Base-by-base conservation (phyloP, 2,329 filamentous ascomycete genomes). In the Epichloe gansuensis region DNA sequence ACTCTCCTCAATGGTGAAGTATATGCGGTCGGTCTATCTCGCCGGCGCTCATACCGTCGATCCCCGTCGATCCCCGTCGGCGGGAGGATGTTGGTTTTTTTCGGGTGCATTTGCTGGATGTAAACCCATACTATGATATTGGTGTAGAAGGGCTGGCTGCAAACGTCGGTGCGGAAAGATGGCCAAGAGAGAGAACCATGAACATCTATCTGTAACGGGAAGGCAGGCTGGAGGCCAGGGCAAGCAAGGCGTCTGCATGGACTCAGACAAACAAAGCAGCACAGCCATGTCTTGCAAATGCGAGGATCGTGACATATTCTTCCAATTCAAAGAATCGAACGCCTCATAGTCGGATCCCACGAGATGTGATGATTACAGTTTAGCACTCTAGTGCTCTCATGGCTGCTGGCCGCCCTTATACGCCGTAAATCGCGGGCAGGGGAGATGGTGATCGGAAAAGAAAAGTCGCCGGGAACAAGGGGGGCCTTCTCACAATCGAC, bases 61-160 rank as follows among this genome's bases (percentile, higher is more conserved):
- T 53, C 12, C 51, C 46, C 51, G 4, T 45, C 13, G 34, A 41
- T 53, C 12, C 51, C 51, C 41, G 51, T 46, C 0, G 51, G 46
- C 46, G 51, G 51, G 6, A 53, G 37, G 17, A 53, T 53, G 13
- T 53, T 53, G 51, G 51, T 53, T 53, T 13, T 21, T 34, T 8
- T 17, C 17, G 47, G 51, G 23, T 50, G 51, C 23, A 46, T 48
- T 34, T 46, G 46, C 39, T 53, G 51, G n/a, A 53, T 46, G 17
- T 49, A 50, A 46, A 53, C 51, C 51, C 51, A 53, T 50, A 53
- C 51, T 21, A 53, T 53, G 17, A 53, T 31, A 42, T 53, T 53
- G 46, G 46, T 53, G 42, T 53, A 53, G 41, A 53, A 41, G 35
- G 41, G 34, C 51, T 53, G 47, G 5, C 13, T 17, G 17, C 17